Conservation (phyloP, 2,329 filamentous ascomycete genomes). For the Amauroascus niger region DNA sequence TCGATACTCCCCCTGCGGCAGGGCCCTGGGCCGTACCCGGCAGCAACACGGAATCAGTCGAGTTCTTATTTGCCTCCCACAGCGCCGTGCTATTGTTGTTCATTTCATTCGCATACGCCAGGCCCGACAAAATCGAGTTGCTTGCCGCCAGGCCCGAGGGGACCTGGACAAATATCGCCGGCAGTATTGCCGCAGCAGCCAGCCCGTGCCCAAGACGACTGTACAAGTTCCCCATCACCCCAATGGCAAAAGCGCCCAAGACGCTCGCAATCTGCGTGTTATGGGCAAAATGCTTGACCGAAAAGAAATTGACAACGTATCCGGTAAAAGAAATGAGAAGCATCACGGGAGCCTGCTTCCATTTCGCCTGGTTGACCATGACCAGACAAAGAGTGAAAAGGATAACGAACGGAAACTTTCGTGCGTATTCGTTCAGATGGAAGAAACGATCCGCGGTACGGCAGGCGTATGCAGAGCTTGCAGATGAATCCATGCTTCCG, state of each 20-base stretch:
- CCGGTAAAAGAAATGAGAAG: conserved; percentile 61
- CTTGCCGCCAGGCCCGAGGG: conserved; percentile 51
- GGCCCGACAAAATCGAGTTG: conserved; percentile 48
- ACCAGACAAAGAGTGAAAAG: conserved; percentile 64
- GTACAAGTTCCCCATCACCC: conserved; percentile 69
- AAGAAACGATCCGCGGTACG: conserved; percentile 33
- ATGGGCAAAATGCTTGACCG: conserved; percentile 53
- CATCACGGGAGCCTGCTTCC: conserved; percentile 69
- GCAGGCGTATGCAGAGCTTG: conserved; percentile 43
- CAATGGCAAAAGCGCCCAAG: conserved; percentile 65
- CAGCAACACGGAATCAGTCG: conserved; percentile 3
- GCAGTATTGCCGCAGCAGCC: conserved; percentile 74
- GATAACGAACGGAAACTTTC: conserved; percentile 63
- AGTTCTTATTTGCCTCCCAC: neutral
- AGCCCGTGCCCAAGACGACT: conserved; percentile 62
- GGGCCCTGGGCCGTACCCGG: neutral
- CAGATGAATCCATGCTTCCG: conserved; percentile 49
- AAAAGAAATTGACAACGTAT: conserved; percentile 67
- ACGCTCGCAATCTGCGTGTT: conserved; percentile 70
- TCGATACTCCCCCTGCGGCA: neutral
- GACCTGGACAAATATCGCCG: conserved; percentile 68
- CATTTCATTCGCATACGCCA: conserved; percentile 49
- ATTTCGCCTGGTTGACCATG: conserved; percentile 73
- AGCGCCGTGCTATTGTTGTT: conserved; percentile 26
- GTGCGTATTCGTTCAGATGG: conserved; percentile 35